These are phyloP conservation scores for Rhodosporidiobolus sp. DNA, from an alignment of 768 basidiomycete species.

Conservation along the genomic window DNA sequence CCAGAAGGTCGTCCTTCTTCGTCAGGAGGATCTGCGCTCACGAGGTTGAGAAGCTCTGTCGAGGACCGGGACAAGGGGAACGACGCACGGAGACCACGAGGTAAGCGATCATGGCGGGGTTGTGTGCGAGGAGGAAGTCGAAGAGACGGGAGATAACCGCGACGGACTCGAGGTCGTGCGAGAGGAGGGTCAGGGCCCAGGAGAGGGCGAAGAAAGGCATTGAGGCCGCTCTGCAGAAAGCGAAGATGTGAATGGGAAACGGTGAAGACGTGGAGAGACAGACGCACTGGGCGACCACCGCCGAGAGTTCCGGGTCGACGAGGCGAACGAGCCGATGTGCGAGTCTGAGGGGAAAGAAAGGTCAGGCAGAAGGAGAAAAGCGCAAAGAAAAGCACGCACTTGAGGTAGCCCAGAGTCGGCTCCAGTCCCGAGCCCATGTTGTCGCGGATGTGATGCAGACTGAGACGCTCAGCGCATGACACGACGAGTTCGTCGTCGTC, in stretches of 20 bases:
- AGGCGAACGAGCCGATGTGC: constrained; percentile 49
- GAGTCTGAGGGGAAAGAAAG: constrained; percentile 40
- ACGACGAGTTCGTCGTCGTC: constrained; percentile 32
- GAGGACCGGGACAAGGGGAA: not conserved
- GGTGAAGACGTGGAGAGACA: not conserved
- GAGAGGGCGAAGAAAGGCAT: constrained; percentile 54
- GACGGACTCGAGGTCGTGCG: constrained; percentile 51
- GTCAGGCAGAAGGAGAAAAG: not conserved
- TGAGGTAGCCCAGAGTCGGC: constrained; percentile 51
- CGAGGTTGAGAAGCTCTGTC: not conserved
- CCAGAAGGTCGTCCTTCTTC: constrained; percentile 48
- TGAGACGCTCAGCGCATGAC: constrained; percentile 45
- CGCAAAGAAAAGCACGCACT: constrained; percentile 36
- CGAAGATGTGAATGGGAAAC: too few species aligned
- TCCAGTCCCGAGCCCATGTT: constrained; percentile 52
- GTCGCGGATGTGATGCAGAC: constrained; percentile 50
- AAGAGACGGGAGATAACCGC: constrained; percentile 51
- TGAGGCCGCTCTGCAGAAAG: constrained; percentile 45
- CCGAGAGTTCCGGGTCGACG: constrained; percentile 49
- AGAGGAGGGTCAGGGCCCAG: constrained; percentile 53
- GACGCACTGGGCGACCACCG: constrained; percentile 47
- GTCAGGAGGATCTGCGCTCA: constrained; percentile 49
- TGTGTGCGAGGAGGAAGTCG: constrained; percentile 52
- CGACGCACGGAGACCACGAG: constrained; percentile 51
- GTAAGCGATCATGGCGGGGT: constrained; percentile 52